Base-by-base conservation (phyloP, 805 yeast genomes). In the Middelhovenomyces tepae region DNA sequence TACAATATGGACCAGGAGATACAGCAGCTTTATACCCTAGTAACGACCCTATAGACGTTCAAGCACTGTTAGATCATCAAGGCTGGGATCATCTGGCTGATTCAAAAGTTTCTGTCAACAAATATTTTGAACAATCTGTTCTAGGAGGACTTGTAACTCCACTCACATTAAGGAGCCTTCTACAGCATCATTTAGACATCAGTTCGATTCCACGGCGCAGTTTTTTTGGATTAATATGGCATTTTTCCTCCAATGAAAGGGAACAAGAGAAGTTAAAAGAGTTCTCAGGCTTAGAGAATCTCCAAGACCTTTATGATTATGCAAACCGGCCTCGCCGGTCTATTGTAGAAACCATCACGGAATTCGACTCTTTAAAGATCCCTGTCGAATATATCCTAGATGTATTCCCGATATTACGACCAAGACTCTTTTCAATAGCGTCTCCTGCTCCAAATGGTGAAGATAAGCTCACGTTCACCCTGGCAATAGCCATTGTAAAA, bases 251-350 rank as follows among this genome's bases (percentile, higher is more conserved):
- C 13, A 91, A 81, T 36, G 71, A 70, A 35, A 64, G 89, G 37
- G 96, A 89, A 47, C 60, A 64, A 22, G 91, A 77, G 32, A 82
- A 84, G 47, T 62, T 91, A 28, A 59, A 60, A 32, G 95, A 91
- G 46, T 82, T 91, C 46, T 62, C 70, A 10, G 60, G 69, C 7
- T 65, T 76, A 31, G 78, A 78, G 27, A 85, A 82, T 32, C 70
- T 79, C 33, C 86, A 89, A 51, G 95, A 83, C 35, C 57, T 87
- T 28, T 89, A 75, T 53, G 78, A 89, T 54, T 91, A 91, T 55
- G 93, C 93, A n/a, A 82, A 85, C 51, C 63, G 97, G 38, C 96
- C 97, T 4, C 67, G 95, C 42, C 57, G 99, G 44, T 85, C 94
- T 31, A 69, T 87, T 3, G 51, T 86, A 15, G 99, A 91, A 53